These are phyloP conservation scores for Brassica rapa DNA, from an alignment of 345 rosid genomes.

Conservation along the genomic window DNA sequence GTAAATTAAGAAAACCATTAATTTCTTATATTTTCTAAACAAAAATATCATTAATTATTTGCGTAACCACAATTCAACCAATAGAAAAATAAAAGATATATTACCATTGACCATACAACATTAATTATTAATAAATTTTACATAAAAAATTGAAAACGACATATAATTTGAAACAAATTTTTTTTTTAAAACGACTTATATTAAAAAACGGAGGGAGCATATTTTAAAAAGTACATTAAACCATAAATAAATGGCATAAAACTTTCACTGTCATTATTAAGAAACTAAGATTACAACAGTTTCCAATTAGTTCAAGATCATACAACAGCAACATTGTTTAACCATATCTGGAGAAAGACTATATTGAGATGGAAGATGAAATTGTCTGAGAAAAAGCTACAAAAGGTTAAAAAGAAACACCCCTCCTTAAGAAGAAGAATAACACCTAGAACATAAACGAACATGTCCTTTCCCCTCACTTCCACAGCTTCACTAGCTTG, in stretches of 20 bases:
- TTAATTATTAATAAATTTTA: too few species aligned
- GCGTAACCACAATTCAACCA: too few species aligned
- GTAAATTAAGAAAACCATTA: too few species aligned
- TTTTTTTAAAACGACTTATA: too few species aligned
- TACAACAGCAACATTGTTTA: constrained; percentile 35
- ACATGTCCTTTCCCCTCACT: constrained; percentile 28
- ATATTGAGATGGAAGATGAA: constrained; percentile 30
- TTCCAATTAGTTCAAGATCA: constrained; percentile 19
- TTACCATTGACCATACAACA: too few species aligned
- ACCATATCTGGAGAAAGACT: constrained; percentile 22
- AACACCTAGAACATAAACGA: constrained; percentile 28
- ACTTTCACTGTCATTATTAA: background rate
- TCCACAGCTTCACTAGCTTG: constrained; percentile 89
- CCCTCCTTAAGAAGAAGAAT: constrained; percentile 1
- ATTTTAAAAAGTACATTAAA: too few species aligned
- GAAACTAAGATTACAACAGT: background rate
- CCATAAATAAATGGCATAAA: background rate
- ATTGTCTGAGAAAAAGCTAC: constrained; percentile 17
- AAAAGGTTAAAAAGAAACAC: background rate
- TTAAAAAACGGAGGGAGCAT: too few species aligned
- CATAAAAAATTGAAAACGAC: too few species aligned
- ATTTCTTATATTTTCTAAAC: too few species aligned
- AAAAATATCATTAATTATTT: too few species aligned
- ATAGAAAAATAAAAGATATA: too few species aligned
- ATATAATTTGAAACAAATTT: too few species aligned